Base-by-base conservation (phyloP, 352 stramenopile species). In the Phytophthora pisi region DNA sequence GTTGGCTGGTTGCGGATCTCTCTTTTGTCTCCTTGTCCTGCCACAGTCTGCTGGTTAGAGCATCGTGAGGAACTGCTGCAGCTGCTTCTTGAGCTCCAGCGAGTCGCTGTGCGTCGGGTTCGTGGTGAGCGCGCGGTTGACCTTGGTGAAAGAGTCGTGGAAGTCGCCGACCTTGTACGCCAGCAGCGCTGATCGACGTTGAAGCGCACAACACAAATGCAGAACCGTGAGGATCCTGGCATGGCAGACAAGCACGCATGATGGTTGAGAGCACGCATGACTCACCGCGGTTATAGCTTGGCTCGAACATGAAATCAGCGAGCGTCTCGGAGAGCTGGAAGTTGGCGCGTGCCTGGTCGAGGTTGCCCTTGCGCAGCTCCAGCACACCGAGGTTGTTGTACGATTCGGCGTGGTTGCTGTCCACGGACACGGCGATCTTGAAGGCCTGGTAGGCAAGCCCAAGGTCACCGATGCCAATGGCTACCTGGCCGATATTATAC, bases 401-500 rank as follows among this genome's bases (percentile, higher is more conserved):
- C 18, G 87, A 87, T 78, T 98, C 94, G 46, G 89, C 91, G 78
- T 98, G 92, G 74, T 95, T 95, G 60, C 75, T 84, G 75, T 98
- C 92, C 8, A 97, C 84, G 0, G 91, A 91, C 16, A 98, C 81
- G 11, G 93, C 88, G 40, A 98, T 89, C 77, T 98, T 98, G 75
- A 98, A 97, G 5, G 90, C 89, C 73, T 98, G 92, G 77, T 97
- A 98, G 11, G 92, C 95, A 34, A 98, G 78, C 4, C 89, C 93
- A 18, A 98, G 66, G 72, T 98, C 95, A 24, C 93, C 93, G 38
- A 98, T 95, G 66, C 90, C 91, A 42, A 98, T 90, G 7, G 86
- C 94, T 31, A 98, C 89, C 56, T 98, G 93, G 1, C 92, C 94
- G 31, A 98, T 81, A 72, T 98, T 98, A 81, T 97, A 98, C 95